phyloP scores from a whole-genome alignment of 140 eudicot genomes.

The Flaveria floridana region DNA sequence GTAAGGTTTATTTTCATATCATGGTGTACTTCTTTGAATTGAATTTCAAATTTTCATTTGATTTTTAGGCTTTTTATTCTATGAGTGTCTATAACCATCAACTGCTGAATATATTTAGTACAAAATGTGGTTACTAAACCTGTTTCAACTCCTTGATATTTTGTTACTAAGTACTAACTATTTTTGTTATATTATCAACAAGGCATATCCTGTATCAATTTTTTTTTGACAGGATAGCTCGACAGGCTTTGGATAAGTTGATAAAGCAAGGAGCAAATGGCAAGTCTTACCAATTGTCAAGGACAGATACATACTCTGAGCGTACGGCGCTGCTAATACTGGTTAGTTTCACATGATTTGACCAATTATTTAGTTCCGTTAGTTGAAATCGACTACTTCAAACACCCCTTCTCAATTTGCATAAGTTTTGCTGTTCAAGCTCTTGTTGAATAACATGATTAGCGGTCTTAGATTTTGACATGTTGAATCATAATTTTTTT shows the following conservation, averaged over 20 bases:
- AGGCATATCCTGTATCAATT: not conserved
- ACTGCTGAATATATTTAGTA: not conserved
- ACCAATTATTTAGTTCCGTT: slow-evolving; percentile 9
- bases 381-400: not conserved
- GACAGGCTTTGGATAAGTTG: slow-evolving; percentile 37
- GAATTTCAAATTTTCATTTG: not conserved
- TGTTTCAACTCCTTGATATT: not conserved
- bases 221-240: slow-evolving; percentile 54
- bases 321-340: slow-evolving; percentile 57
- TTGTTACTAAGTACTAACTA: not conserved
- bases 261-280: slow-evolving; percentile 36
- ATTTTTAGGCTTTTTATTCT: not conserved
- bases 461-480: not conserved
- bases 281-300: slow-evolving; percentile 35
- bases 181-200: not conserved
- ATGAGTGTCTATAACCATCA: slow-evolving; percentile 2
- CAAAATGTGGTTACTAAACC: slow-evolving; percentile 8
- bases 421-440: not conserved
- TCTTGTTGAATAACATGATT: not conserved
- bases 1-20: not conserved
- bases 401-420: not conserved
- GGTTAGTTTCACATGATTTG: slow-evolving; percentile 48
- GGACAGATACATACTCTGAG: slow-evolving; percentile 32
- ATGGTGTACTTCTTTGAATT: not conserved
- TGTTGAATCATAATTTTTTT: not conserved